Percentiles rank a stretch among this genome's conserved stretches.
phyloP scores from a whole-genome alignment of 1,284 basidiomycete genomes.

The Rhodotorula sp. region DNA sequence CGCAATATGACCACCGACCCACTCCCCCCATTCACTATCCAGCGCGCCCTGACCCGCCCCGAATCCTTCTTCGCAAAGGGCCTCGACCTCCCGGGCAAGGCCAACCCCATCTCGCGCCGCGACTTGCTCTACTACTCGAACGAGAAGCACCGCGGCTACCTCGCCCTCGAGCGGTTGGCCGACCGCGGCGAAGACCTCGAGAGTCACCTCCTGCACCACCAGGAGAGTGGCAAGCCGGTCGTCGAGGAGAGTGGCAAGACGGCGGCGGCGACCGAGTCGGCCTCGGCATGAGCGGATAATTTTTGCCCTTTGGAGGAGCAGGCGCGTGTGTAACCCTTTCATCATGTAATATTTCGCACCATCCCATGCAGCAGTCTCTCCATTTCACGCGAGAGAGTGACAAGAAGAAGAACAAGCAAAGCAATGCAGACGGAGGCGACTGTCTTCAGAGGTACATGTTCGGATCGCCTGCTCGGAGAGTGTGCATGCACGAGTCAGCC shows the following conservation, averaged over 20 bases:
- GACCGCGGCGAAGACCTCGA: neutral
- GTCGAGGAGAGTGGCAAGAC: neutral
- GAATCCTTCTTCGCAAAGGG: constrained; percentile 31
- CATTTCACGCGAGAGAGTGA: too few species aligned
- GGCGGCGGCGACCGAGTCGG: neutral
- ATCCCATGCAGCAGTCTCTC: neutral
- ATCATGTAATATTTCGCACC: neutral
- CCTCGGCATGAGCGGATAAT: neutral
- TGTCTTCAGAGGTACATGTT: constrained; percentile 15
- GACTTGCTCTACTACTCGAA: constrained; percentile 51
- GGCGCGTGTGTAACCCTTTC: neutral
- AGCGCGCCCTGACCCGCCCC: constrained; percentile 42
- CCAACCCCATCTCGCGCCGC: constrained; percentile 30
- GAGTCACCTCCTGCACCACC: neutral
- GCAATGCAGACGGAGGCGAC: neutral
- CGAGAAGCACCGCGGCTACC: constrained; percentile 49
- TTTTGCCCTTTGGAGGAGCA: too few species aligned
- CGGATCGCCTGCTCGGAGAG: constrained; percentile 17
- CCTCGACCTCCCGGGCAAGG: constrained; percentile 32
- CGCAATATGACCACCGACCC: too few species aligned
- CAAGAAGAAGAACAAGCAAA: neutral
- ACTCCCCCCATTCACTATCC: too few species aligned
- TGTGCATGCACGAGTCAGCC: too few species aligned
- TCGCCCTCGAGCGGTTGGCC: constrained; percentile 18
- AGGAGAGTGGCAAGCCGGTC: neutral